Evolutionary conservation across 2,329 filamentous ascomycete genomes (phyloP).

Genomic region (Chrysoporthe puriensis): DNA sequence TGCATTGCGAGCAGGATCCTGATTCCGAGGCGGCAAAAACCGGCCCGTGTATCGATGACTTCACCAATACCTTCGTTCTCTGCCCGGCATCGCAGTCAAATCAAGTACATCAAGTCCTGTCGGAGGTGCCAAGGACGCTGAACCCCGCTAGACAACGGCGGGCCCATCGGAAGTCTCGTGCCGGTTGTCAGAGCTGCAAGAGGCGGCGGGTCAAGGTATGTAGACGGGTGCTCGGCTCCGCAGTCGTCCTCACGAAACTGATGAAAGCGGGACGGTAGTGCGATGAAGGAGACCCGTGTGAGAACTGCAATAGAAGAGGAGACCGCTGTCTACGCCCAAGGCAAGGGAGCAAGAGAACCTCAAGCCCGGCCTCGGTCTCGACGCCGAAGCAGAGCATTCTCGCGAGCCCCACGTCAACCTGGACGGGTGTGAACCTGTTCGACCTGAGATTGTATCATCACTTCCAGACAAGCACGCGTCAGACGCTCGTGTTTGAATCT

Average conservation of each 20-base stretch:
- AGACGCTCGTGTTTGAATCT: constrained; percentile 30
- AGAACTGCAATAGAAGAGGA: constrained; percentile 30
- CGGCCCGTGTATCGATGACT: neutral
- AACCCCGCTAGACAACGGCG: constrained; percentile 29
- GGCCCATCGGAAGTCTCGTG: constrained; percentile 32
- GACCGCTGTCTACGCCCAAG: constrained; percentile 29
- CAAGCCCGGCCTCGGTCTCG: neutral
- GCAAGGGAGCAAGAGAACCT: neutral
- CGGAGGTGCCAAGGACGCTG: constrained; percentile 1
- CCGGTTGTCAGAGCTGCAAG: constrained; percentile 33
- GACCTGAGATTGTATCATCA: constrained; percentile 34
- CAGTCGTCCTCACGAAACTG: neutral
- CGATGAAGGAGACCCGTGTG: constrained; percentile 31
- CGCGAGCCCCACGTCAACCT: neutral
- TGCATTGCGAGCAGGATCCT: neutral
- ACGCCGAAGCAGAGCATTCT: neutral
- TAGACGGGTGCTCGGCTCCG: neutral
- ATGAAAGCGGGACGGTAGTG: constrained; percentile 26
- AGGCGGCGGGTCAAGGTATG: constrained; percentile 34
- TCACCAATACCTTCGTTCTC: constrained; percentile 9
- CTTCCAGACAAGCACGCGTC: constrained; percentile 31
- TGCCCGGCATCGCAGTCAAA: neutral
- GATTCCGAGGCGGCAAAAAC: neutral
- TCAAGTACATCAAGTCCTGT: neutral
- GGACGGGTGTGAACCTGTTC: constrained; percentile 26